Evolutionary conservation across 371 early-diverging fungal genomes (phyloP).

Genomic region (Mortierella sp.): DNA sequence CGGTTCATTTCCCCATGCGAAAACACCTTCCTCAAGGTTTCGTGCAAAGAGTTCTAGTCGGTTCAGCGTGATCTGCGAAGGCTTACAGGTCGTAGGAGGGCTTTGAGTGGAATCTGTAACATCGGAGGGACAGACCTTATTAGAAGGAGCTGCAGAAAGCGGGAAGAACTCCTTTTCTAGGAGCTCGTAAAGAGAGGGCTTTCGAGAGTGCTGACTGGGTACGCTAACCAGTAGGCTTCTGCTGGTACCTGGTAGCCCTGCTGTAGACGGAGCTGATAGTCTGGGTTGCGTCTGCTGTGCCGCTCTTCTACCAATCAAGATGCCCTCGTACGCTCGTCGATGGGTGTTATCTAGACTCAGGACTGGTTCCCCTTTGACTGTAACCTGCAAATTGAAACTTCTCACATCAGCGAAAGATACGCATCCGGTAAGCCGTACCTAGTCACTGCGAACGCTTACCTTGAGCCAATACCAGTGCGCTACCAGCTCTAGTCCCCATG

Average conservation of each 20-base stretch:
- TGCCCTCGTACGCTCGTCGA: constrained; percentile 76
- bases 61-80: constrained; percentile 23
- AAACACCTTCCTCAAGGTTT: constrained; percentile 69
- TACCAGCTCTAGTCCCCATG: constrained; percentile 69
- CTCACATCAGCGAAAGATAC: background rate
- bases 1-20: constrained; percentile 84
- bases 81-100: too few relatives aligned
- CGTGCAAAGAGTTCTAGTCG: constrained; percentile 82
- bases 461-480: constrained; percentile 81
- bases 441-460: constrained; percentile 23
- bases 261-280: background rate
- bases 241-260: background rate
- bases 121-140: background rate
- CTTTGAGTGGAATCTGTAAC: background rate
- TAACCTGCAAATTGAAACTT: constrained; percentile 42
- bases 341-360: constrained; percentile 65
- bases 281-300: background rate
- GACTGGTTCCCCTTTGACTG: constrained; percentile 63
- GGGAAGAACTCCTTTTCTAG: constrained; percentile 25
- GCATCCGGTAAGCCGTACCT: too few relatives aligned
- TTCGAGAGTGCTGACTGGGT: constrained; percentile 75
- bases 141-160: background rate
- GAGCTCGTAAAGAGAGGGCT: constrained; percentile 67
- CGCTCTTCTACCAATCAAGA: constrained; percentile 64
- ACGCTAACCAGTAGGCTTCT: constrained; percentile 62